Conservation (phyloP, 441 rosid species). For the Melastoma candidum region DNA sequence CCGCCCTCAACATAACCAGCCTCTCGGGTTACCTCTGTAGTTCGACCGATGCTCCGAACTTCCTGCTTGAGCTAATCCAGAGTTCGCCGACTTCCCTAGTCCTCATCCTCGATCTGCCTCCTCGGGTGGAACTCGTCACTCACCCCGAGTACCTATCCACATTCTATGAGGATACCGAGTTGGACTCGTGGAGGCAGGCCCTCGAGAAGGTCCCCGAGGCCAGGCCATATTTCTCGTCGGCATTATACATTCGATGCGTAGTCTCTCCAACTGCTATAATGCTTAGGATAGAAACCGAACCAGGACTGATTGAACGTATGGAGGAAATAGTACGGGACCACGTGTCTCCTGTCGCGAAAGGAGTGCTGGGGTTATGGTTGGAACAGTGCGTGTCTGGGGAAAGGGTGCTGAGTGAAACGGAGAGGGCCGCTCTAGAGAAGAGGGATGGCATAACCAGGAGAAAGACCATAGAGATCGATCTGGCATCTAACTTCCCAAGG, state of each 20-base stretch:
- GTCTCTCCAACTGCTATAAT: slow-evolving; percentile 52
- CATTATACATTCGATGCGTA: slow-evolving; percentile 57
- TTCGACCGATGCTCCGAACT: slow-evolving; percentile 73
- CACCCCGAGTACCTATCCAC: slow-evolving; percentile 57
- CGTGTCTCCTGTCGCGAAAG: slow-evolving; percentile 41
- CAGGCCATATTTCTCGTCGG: slow-evolving; percentile 44
- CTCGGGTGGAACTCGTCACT: slow-evolving; percentile 61
- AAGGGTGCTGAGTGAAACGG: too few relatives aligned
- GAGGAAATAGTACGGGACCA: slow-evolving; percentile 48
- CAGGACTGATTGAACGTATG: slow-evolving; percentile 26
- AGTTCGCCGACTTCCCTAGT: slow-evolving; percentile 51
- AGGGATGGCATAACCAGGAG: slow-evolving; percentile 50
- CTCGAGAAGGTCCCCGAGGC: slow-evolving; percentile 44
- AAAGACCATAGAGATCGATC: slow-evolving; percentile 64
- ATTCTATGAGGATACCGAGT: slow-evolving; percentile 51
- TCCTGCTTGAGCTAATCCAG: slow-evolving; percentile 63
- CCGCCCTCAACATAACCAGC: slow-evolving; percentile 63
- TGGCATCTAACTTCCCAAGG: slow-evolving; percentile 57
- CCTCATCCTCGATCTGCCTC: slow-evolving; percentile 47
- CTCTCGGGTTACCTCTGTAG: slow-evolving; percentile 53
- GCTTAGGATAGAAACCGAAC: slow-evolving; percentile 22
- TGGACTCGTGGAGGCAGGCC: slow-evolving; percentile 47
- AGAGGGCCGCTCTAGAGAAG: slow-evolving; percentile 20
- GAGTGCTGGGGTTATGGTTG: slow-evolving; percentile 55
- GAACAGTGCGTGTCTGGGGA: slow-evolving; percentile 37